A percentile compares a stretch with the other conserved stretches of the same genome.
Evolutionary conservation across 257 asterid genomes (phyloP).

Genomic region (Fraxinus pennsylvanica): DNA sequence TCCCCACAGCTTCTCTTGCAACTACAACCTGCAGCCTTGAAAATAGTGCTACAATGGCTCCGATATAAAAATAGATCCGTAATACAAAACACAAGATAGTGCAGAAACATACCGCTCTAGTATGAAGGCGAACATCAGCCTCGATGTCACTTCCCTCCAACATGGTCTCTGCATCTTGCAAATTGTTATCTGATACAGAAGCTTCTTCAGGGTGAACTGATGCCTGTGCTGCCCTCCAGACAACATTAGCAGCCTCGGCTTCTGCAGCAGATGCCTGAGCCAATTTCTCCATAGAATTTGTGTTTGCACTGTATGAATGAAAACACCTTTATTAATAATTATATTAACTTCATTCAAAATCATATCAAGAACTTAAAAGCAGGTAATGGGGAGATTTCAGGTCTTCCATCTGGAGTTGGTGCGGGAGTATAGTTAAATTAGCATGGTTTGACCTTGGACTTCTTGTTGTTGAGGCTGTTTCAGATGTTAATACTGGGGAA

Average conservation of each 20-base stretch:
- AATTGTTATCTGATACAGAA: slow-evolving; percentile 65
- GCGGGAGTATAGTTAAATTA: slow-evolving; percentile 33
- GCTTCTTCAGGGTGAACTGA: slow-evolving; percentile 72
- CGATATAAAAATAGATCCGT: slow-evolving; percentile 9
- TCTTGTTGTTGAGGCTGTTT: slow-evolving; percentile 42
- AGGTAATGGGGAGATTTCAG: slow-evolving; percentile 46
- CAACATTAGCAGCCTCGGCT: slow-evolving; percentile 94
- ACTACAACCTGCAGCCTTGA: slow-evolving; percentile 82
- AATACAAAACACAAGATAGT: slow-evolving; percentile 8
- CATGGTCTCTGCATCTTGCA: slow-evolving; percentile 67
- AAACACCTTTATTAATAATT: slow-evolving; percentile 20
- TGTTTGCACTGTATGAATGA: slow-evolving; percentile 56
- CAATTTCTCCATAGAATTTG: slow-evolving; percentile 79
- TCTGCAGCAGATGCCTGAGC: slow-evolving; percentile 98
- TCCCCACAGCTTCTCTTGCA: slow-evolving; percentile 92
- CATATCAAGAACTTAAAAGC: slow-evolving; percentile 22
- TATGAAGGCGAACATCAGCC: slow-evolving; percentile 88
- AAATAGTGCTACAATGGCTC: slow-evolving; percentile 24
- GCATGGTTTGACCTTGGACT: slow-evolving; percentile 56
- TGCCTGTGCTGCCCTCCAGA: slow-evolving; percentile 89
- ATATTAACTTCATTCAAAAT: slow-evolving; percentile 3
- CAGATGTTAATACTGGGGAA: slow-evolving; percentile 51
- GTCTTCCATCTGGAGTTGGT: slow-evolving; percentile 50
- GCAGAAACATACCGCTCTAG: slow-evolving; percentile 79
- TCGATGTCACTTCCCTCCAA: slow-evolving; percentile 83